Evolutionary conservation across 306 rosid species (phyloP), one percentile per base, ranked within the genome.

Genomic region (peach (Prunus persica)): DNA sequence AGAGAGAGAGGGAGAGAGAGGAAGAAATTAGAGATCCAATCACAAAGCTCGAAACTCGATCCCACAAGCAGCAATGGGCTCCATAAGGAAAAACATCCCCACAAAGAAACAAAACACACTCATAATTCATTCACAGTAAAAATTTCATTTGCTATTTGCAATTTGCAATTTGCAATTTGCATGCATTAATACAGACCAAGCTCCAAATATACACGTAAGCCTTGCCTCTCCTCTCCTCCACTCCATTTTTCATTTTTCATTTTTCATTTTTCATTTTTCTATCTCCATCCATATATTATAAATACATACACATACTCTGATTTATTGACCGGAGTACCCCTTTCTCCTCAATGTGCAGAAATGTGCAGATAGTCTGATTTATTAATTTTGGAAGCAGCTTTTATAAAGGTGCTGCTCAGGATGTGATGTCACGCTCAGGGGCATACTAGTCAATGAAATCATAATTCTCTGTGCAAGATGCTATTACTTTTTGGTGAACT

Each of bases 351-450:
- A 54, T 65, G 82, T 78, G 76, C 81, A 52, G 75, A 30, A 38
- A 54, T 65, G 82, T 78, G 76, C 81, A 52, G 75, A 30, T 45
- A 19, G 76, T 30, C 74, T 41, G 71, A 83, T 87, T 83, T 84
- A 83, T 87, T 88, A 82, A 79, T 66, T 75, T 64, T 19, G 8
- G 86, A 89, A 78, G 88, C 97, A 87, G 97, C 94, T 90, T 93
- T 93, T 87, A 72, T 85, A 93, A 93, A 91, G 96, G 88, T 75
- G 82, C 78, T 82, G 87, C 72, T 85, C 88, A 82, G 87, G 96
- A 90, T 91, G 94, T 78, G 79, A 88, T 78, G 98, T 93, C 97
- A 82, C 94, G 71, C 62, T 91, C 97, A 90, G 76, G 91, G 98
- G 93, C 52, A 91, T 52, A 72, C n/a, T 81, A 68, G 98, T 90